Conservation (phyloP, 2,329 filamentous ascomycete genomes). For the Leptographium flavum region DNA sequence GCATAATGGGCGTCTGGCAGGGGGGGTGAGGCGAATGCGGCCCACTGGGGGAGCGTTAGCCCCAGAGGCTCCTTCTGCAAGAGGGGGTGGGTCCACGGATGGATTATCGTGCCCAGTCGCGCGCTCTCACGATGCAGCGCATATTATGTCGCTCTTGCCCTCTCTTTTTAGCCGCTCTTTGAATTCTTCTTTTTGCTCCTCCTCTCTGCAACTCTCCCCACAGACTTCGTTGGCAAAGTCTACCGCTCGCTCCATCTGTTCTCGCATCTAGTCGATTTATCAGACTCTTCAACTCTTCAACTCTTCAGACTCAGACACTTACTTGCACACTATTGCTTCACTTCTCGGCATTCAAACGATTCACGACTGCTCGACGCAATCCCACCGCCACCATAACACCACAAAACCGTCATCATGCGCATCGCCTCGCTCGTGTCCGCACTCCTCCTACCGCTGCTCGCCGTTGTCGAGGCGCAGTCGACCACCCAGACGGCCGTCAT, state of each 20-base stretch:
- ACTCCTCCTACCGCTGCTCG: constrained; percentile 35
- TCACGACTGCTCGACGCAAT: background rate
- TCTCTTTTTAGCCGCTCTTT: constrained; percentile 3
- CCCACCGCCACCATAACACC: background rate
- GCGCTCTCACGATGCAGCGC: background rate
- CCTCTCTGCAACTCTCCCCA: constrained; percentile 7
- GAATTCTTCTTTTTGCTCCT: background rate
- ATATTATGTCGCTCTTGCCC: background rate
- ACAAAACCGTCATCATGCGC: constrained; percentile 21
- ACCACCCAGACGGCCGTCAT: constrained; percentile 37
- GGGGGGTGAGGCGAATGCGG: background rate
- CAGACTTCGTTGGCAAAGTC: constrained; percentile 45
- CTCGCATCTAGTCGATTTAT: too few relatives aligned
- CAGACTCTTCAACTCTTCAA: background rate
- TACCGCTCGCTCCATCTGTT: constrained; percentile 12
- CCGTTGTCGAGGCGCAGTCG: constrained; percentile 27
- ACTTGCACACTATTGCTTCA: background rate
- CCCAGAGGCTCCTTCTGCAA: background rate
- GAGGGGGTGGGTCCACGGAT: background rate
- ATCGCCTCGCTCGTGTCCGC: constrained; percentile 30
- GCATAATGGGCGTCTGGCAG: background rate
- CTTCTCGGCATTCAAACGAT: background rate
- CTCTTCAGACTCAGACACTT: too few relatives aligned
- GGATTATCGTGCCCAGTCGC: background rate
- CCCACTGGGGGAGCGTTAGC: background rate